Conservation (phyloP, 768 basidiomycete genomes). For the Suillus discolor region DNA sequence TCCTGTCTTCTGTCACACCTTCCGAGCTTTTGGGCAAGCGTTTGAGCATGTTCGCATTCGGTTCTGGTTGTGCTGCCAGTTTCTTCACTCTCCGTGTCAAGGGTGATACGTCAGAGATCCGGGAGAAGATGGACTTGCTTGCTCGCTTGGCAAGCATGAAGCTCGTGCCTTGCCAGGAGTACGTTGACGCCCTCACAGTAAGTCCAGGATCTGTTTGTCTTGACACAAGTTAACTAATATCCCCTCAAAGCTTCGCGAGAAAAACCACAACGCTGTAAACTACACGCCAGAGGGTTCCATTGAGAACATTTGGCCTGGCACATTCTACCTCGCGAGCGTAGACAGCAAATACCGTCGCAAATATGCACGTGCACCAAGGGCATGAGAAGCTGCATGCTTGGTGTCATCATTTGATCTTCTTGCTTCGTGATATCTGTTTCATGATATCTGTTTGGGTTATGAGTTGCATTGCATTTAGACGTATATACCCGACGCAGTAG, state of each 20-base stretch:
- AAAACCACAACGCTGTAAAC: slow-evolving; percentile 89
- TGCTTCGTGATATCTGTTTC: slow-evolving; percentile 4
- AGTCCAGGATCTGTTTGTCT: slow-evolving; percentile 27
- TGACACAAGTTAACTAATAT: background rate
- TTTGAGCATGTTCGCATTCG: slow-evolving; percentile 94
- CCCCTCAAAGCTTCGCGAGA: slow-evolving; percentile 80
- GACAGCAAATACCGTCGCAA: slow-evolving; percentile 92
- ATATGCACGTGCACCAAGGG: slow-evolving; percentile 57
- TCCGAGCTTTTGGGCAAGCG: slow-evolving; percentile 78
- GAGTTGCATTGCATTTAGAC: slow-evolving; percentile 9
- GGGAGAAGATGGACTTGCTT: slow-evolving; percentile 78
- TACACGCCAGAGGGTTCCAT: slow-evolving; percentile 86
- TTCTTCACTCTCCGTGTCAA: slow-evolving; percentile 90
- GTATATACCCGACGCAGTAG: slow-evolving; percentile 8
- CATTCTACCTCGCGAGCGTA: slow-evolving; percentile 90
- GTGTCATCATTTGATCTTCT: background rate
- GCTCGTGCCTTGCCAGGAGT: slow-evolving; percentile 90
- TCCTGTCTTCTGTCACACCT: slow-evolving; percentile 75
- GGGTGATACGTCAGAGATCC: slow-evolving; percentile 85
- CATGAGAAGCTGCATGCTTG: slow-evolving; percentile 10
- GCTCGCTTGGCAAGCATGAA: slow-evolving; percentile 81
- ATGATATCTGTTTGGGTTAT: background rate
- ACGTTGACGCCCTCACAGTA: slow-evolving; percentile 80
- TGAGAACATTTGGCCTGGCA: slow-evolving; percentile 92
- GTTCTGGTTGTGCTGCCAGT: slow-evolving; percentile 90